These are phyloP conservation scores for Cyclanthera cordifolia DNA, from an alignment of 306 rosid genomes.

Conservation along the genomic window DNA sequence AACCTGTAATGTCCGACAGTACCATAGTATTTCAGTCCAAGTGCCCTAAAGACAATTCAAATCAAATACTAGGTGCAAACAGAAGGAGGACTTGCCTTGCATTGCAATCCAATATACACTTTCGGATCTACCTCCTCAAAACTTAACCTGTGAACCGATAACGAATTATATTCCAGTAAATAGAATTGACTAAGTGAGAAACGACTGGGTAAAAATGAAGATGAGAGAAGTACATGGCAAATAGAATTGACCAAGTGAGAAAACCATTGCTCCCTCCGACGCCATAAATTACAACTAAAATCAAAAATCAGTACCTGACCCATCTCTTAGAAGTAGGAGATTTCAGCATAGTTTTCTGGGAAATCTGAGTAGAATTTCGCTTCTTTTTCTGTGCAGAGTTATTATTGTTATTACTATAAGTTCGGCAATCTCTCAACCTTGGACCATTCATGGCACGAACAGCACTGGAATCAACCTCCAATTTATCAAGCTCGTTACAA, in stretches of 20 bases:
- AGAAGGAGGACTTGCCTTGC: slow-evolving; percentile 68
- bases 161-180: slow-evolving; percentile 13
- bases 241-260: too few relatives aligned
- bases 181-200: neutral
- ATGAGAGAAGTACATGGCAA: neutral
- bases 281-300: neutral
- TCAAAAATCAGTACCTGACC: slow-evolving; percentile 39
- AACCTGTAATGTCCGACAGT: slow-evolving; percentile 42
- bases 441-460: slow-evolving; percentile 40
- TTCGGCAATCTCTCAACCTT: slow-evolving; percentile 65
- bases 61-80: neutral
- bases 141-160: slow-evolving; percentile 50
- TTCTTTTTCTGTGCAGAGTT: slow-evolving; percentile 19
- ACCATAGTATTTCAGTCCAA: slow-evolving; percentile 8
- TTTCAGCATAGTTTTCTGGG: slow-evolving; percentile 29
- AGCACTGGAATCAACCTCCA: slow-evolving; percentile 55
- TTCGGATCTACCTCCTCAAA: slow-evolving; percentile 54
- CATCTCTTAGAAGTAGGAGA: slow-evolving; percentile 56
- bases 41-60: neutral
- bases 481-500: slow-evolving; percentile 45
- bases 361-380: slow-evolving; percentile 29
- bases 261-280: neutral
- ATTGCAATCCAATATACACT: slow-evolving; percentile 61
- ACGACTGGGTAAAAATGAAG: neutral
- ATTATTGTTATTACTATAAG: slow-evolving; percentile 7